A percentile compares a stretch with the other conserved stretches of the same genome.
These are phyloP conservation scores for Calonectria leucothoes DNA, from an alignment of 2,329 filamentous ascomycete species.

Conservation along the genomic window DNA sequence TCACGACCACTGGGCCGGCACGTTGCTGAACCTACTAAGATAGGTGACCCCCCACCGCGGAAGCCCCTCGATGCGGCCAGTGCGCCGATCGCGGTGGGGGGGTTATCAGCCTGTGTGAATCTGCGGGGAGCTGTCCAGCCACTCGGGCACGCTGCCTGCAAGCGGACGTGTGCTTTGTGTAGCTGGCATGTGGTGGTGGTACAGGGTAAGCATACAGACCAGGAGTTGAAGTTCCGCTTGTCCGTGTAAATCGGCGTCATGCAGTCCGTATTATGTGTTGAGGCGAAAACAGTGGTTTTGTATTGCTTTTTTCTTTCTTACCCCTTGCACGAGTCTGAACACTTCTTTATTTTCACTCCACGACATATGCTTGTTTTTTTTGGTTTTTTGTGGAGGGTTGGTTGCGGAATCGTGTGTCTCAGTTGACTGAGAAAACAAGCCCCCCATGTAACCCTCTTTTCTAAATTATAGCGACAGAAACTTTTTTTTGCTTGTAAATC, in stretches of 20 bases:
- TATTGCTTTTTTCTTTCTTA: background rate
- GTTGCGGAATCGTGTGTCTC: background rate
- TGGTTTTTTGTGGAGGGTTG: background rate
- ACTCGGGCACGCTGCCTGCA: background rate
- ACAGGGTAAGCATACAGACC: background rate
- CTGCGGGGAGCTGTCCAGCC: slow-evolving; percentile 2
- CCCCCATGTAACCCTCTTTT: background rate
- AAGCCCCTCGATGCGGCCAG: no score
- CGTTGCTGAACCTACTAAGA: background rate
- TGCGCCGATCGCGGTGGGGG: background rate
- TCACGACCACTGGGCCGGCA: background rate
- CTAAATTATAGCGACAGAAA: background rate
- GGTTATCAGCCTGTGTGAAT: background rate
- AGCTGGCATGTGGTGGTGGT: background rate
- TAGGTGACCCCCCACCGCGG: background rate
- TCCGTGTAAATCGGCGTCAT: background rate
- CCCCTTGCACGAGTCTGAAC: background rate
- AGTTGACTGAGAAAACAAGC: background rate
- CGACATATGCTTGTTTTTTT: background rate
- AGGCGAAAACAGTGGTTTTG: background rate
- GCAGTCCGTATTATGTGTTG: background rate
- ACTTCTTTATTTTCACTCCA: background rate
- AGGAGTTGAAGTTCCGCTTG: background rate
- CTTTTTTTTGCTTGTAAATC: background rate
- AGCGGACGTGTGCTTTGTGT: background rate